A percentile compares a stretch with the other conserved stretches of the same genome.
Evolutionary conservation across 2,329 filamentous ascomycete species (phyloP).

Genomic region (Phyllosticta citrichinensis): DNA sequence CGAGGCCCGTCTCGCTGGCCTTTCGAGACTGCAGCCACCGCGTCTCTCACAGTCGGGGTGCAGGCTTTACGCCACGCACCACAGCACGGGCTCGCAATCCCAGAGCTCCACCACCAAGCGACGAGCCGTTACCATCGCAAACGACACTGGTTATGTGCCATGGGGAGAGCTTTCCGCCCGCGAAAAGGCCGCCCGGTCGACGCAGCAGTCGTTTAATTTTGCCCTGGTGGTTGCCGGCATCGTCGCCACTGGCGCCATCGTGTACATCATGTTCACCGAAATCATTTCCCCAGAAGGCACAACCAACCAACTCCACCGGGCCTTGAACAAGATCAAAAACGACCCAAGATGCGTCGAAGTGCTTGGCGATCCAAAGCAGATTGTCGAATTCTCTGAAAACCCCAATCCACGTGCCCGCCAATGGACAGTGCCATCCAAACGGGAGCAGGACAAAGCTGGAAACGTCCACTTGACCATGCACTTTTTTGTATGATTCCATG

Average conservation of each 20-base stretch:
- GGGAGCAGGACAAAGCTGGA: conserved; percentile 61
- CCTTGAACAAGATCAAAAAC: conserved; percentile 66
- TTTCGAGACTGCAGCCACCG: background rate
- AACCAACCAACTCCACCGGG: conserved; percentile 78
- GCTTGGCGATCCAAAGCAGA: conserved; percentile 59
- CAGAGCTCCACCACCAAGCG: conserved; percentile 5
- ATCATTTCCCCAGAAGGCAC: conserved; percentile 57
- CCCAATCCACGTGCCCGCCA: conserved; percentile 30
- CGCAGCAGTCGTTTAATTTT: conserved; percentile 86
- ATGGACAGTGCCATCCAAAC: conserved; percentile 43
- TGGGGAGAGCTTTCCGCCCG: conserved; percentile 66
- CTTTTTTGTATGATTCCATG: conserved; percentile 46
- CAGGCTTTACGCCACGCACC: conserved; percentile 1
- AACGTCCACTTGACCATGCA: conserved; percentile 75
- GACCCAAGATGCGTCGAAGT: conserved; percentile 62
- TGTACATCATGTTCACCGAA: conserved; percentile 27
- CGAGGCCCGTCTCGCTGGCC: background rate
- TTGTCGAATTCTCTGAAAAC: conserved; percentile 44
- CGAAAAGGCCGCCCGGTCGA: conserved; percentile 77
- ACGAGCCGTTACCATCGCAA: conserved; percentile 64
- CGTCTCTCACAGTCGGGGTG: background rate
- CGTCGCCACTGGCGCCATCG: conserved; percentile 66
- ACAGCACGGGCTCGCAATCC: background rate
- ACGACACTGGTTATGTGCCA: conserved; percentile 71
- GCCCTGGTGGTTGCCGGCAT: conserved; percentile 65